Evolutionary conservation across 2,329 filamentous ascomycete species (phyloP).

Genomic region (Claviceps paspali): DNA sequence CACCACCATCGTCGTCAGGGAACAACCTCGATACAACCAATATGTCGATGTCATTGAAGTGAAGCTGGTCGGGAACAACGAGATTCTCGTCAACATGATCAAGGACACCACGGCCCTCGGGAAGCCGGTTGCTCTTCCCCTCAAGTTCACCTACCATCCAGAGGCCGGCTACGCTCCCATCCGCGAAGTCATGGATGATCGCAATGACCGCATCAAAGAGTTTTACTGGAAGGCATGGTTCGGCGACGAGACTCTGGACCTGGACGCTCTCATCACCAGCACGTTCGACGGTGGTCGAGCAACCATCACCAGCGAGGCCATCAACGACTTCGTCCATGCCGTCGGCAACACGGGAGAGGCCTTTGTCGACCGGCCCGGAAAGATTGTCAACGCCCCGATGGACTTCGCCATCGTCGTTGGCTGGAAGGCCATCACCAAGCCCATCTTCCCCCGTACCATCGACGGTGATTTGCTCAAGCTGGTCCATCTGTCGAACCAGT

Average conservation of each 20-base stretch:
- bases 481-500: slow-evolving; percentile 91
- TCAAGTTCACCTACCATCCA: slow-evolving; percentile 86
- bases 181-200: slow-evolving; percentile 84
- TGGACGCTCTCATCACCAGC: slow-evolving; percentile 71
- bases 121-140: slow-evolving; percentile 64
- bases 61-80: slow-evolving; percentile 55
- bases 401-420: slow-evolving; percentile 97
- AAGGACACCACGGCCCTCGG: slow-evolving; percentile 83
- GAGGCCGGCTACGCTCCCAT: slow-evolving; percentile 97
- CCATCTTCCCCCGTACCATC: slow-evolving; percentile 92
- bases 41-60: slow-evolving; percentile 81
- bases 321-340: slow-evolving; percentile 97
- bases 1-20: slow-evolving; percentile 74
- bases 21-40: slow-evolving; percentile 74
- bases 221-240: slow-evolving; percentile 99
- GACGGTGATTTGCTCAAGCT: slow-evolving; percentile 93
- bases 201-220: slow-evolving; percentile 97
- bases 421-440: slow-evolving; percentile 98
- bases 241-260: slow-evolving; percentile 66
- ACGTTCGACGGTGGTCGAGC: slow-evolving; percentile 81
- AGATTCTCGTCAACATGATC: slow-evolving; percentile 80
- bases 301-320: slow-evolving; percentile 77
- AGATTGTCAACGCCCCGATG: slow-evolving; percentile 92
- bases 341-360: slow-evolving; percentile 96
- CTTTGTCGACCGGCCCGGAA: slow-evolving; percentile 89